Evolutionary conservation across 805 yeast genomes (phyloP).

Genomic region (Cyberlindnera nakhonratchasimensis): DNA sequence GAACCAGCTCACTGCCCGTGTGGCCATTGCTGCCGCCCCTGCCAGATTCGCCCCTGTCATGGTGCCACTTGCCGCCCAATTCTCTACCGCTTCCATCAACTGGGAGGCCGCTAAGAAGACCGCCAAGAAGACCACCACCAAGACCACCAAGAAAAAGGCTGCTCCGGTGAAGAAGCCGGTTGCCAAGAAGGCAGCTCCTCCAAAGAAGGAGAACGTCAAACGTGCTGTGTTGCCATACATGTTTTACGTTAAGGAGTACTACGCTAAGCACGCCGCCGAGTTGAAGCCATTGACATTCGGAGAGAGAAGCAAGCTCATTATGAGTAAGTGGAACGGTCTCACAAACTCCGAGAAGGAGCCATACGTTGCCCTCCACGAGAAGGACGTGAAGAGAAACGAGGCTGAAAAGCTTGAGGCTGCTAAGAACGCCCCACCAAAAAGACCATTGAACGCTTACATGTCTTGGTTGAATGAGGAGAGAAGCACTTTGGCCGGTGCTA

Average conservation of each 20-base stretch:
- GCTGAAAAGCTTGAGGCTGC: conserved; percentile 17
- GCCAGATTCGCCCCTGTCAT: neutral
- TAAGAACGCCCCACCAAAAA: conserved; percentile 25
- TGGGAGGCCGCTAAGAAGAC: conserved; percentile 7
- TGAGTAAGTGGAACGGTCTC: conserved; percentile 15
- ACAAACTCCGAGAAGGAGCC: conserved; percentile 14
- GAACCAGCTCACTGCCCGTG: conserved; percentile 3
- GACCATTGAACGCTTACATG: conserved; percentile 20
- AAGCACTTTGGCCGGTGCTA: conserved; percentile 6
- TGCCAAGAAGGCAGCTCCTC: conserved; percentile 8
- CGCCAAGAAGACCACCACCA: conserved; percentile 10
- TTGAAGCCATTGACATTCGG: conserved; percentile 12
- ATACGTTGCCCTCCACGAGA: conserved; percentile 9
- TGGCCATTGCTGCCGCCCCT: neutral
- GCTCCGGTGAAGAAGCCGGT: conserved; percentile 4
- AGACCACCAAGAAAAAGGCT: too few species aligned
- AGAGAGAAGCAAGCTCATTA: conserved; percentile 14
- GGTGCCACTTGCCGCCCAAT: conserved; percentile 7
- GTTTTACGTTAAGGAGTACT: conserved; percentile 17
- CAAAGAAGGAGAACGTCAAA: conserved; percentile 12
- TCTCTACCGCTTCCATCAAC: conserved; percentile 8
- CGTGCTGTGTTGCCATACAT: conserved; percentile 12
- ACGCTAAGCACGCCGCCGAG: conserved; percentile 10
- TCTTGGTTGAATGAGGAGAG: conserved; percentile 17
- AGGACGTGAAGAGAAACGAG: conserved; percentile 16